phyloP scores from a whole-genome alignment of 129 eudicot genomes.

The Flaveria ramosissima region DNA sequence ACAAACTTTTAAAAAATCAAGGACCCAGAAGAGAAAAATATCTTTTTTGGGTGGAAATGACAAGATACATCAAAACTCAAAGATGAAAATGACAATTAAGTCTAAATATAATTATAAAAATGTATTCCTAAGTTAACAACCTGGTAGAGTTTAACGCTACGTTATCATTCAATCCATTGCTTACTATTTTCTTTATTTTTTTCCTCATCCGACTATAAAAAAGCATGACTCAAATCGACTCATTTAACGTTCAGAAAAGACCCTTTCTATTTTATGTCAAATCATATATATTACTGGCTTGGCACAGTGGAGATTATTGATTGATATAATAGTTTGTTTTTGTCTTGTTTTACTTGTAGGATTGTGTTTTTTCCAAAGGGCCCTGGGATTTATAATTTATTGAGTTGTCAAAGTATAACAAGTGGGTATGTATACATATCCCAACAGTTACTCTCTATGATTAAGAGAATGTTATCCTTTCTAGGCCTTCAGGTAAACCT shows the following conservation, averaged over 20 bases:
- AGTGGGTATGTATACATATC: slow-evolving; percentile 36
- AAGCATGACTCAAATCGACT: background rate
- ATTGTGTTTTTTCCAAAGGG: slow-evolving; percentile 25
- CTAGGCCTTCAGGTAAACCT: slow-evolving; percentile 19
- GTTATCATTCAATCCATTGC: too few species aligned
- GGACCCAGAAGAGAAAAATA: too few species aligned
- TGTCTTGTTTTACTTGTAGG: slow-evolving; percentile 42
- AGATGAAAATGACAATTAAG: too few species aligned
- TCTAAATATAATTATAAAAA: too few species aligned
- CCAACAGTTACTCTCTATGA: slow-evolving; percentile 41
- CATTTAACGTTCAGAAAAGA: background rate
- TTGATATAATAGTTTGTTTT: slow-evolving; percentile 36
- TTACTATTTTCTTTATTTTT: too few species aligned
- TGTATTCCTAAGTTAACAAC: too few species aligned
- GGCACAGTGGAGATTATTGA: slow-evolving; percentile 1
- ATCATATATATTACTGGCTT: slow-evolving; percentile 1
- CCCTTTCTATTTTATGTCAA: slow-evolving; percentile 3
- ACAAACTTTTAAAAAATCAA: too few species aligned
- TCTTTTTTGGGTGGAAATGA: too few species aligned
- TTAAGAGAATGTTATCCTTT: slow-evolving; percentile 37
- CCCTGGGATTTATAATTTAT: slow-evolving; percentile 30
- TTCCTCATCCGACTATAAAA: background rate
- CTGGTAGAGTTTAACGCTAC: too few species aligned
- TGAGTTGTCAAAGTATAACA: slow-evolving; percentile 36
- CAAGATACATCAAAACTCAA: too few species aligned